Evolutionary conservation across 202 grass and related monocot species (phyloP).

Genomic region (Schoenoplectus tabernaemontani): DNA sequence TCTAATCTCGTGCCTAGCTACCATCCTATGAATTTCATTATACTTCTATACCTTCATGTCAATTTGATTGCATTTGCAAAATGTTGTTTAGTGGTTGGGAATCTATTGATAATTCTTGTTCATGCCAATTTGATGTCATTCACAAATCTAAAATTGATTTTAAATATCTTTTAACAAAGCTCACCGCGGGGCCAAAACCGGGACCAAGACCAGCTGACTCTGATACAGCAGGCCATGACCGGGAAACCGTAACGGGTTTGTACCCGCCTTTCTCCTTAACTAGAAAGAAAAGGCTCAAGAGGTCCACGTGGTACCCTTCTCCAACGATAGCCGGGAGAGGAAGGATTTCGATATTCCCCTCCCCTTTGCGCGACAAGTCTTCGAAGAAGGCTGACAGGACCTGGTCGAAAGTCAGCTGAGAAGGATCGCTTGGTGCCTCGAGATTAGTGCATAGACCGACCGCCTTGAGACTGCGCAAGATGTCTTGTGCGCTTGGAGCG

Average conservation of each 20-base stretch:
- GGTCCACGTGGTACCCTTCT: conserved; percentile 8
- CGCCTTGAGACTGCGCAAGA: conserved; percentile 1
- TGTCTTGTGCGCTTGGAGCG: background rate
- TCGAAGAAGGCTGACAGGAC: conserved; percentile 3
- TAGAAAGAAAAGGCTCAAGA: background rate
- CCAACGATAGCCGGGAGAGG: background rate
- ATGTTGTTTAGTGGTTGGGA: background rate
- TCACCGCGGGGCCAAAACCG: background rate
- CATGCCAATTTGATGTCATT: background rate
- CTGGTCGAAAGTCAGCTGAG: conserved; percentile 11
- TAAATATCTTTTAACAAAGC: background rate
- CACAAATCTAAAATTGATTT: background rate
- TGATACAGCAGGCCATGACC: conserved; percentile 12
- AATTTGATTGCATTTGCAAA: background rate
- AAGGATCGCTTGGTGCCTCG: background rate
- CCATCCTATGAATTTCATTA: background rate
- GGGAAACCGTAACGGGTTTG: background rate
- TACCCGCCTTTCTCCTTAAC: conserved; percentile 6
- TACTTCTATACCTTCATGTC: background rate
- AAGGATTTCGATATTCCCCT: background rate
- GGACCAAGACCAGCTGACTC: background rate
- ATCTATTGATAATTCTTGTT: background rate
- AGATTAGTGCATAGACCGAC: conserved; percentile 19
- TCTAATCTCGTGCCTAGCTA: background rate
- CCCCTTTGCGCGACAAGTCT: background rate